Base-by-base conservation (phyloP, 2,329 filamentous ascomycete genomes). In the Chrysoporthe austroafricana region DNA sequence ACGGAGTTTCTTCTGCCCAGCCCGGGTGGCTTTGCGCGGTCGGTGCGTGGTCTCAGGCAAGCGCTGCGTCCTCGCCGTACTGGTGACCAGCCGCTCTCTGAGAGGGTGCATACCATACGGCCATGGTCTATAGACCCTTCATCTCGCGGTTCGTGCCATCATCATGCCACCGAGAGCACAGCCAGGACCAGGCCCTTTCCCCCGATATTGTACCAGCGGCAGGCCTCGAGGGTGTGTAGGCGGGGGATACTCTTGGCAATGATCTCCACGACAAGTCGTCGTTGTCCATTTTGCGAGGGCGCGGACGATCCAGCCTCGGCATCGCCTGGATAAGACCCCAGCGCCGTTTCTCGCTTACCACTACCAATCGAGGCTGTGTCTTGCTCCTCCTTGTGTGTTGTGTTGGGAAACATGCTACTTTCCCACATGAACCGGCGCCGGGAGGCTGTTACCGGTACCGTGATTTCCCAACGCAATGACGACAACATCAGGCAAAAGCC, bases 51-150 rank as follows among this genome's bases (percentile, higher is more conserved):
- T 54, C 61, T 43, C 34, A 21, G 9, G 11, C 36, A 14, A 11
- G 34, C 42, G 61, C 44, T 21, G 46, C 11, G 14, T 3, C 32
- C 58, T 26, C 42, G 4, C 14, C 9, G 14, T 14, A 11, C 48
- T 39, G 61, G n/a, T 8, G 34, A 54, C 34, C 36, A 63, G 46
- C 34, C 21, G 61, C 61, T 42, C 36, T 26, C 26, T 26, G 59
- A 26, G 18, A 62, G 21, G 61, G 61, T 26, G 26, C 26, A 26
- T 26, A 42, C 46, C 54, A 52, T 63, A 52, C 8, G 34, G 50
- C 46, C 11, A 36, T 54, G 61, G 43, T 36, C 26, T n/a, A 52
- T 54, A 54, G 34, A 34, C 48, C 46, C 48, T 54, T 54, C 16
- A 39, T 26, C 21, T 63, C 11, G 57, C 57, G 39, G 39, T 32